These are phyloP conservation scores for Ramalina intermedia DNA, from an alignment of 495 filamentous ascomycete species.

Conservation along the genomic window DNA sequence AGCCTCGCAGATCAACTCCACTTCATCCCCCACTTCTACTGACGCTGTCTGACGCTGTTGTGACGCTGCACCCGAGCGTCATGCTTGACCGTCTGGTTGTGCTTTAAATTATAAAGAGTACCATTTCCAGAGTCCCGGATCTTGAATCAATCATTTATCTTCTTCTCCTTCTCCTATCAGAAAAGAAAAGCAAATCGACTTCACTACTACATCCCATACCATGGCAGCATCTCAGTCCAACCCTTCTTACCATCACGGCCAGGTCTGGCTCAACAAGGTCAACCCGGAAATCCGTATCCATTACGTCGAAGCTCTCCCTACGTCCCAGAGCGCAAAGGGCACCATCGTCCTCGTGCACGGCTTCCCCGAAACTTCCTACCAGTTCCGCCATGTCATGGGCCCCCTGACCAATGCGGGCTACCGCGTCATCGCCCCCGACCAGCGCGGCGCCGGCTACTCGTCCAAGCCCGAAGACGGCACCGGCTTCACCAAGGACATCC, in stretches of 20 bases:
- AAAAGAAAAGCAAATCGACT: not conserved
- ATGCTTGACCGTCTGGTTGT: not conserved
- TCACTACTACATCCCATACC: too few species aligned
- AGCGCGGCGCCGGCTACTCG: conserved; percentile 30
- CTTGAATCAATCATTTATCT: not conserved
- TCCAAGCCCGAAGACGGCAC: conserved; percentile 21
- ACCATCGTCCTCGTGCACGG: conserved; percentile 17
- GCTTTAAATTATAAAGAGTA: not conserved
- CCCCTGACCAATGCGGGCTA: conserved; percentile 28
- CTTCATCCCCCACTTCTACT: not conserved
- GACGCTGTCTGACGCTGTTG: conserved; percentile 8
- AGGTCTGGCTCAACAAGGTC: conserved; percentile 12
- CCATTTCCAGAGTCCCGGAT: not conserved
- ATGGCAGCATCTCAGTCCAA: not conserved
- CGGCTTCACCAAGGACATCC: conserved; percentile 22
- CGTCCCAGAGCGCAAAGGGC: conserved; percentile 7
- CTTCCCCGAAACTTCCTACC: conserved; percentile 33
- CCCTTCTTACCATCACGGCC: conserved; percentile 4
- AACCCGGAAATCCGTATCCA: conserved; percentile 16
- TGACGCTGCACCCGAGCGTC: conserved; percentile 5
- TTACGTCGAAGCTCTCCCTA: conserved; percentile 10
- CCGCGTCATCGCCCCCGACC: conserved; percentile 28
- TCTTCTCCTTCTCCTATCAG: not conserved
- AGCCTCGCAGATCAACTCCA: too few species aligned
- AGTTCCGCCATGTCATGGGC: conserved; percentile 27